These are phyloP conservation scores for Gryganskiella cystojenkinii DNA, from an alignment of 192 early-diverging fungal genomes.

Conservation along the genomic window DNA sequence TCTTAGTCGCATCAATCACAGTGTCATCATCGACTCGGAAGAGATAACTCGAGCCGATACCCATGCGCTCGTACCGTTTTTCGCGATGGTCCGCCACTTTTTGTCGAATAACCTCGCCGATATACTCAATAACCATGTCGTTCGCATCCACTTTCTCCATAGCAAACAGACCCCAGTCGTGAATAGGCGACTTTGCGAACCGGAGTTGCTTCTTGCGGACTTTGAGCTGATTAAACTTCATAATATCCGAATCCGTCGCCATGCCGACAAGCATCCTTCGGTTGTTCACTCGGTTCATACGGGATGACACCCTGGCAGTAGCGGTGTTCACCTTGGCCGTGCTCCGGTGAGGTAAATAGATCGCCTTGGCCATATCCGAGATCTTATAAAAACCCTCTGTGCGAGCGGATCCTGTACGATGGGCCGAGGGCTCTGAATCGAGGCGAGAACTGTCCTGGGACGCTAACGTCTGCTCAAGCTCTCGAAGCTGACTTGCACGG, in stretches of 20 bases:
- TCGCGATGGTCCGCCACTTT: slow-evolving; percentile 96
- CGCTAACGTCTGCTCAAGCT: slow-evolving; percentile 14
- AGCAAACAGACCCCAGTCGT: slow-evolving; percentile 99
- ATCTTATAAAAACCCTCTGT: slow-evolving; percentile 85
- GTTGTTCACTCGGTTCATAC: slow-evolving; percentile 77
- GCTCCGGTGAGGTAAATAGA: slow-evolving; percentile 67
- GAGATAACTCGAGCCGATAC: slow-evolving; percentile 94
- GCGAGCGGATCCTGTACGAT: slow-evolving; percentile 82
- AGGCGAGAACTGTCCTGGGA: slow-evolving; percentile 18
- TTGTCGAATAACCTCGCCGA: slow-evolving; percentile 95
- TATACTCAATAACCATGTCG: slow-evolving; percentile 99
- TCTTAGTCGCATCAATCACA: slow-evolving; percentile 98
- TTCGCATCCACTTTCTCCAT: slow-evolving; percentile 90
- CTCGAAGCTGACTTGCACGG: slow-evolving; percentile 5
- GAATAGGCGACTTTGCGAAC: slow-evolving; percentile 94
- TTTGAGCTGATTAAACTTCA: slow-evolving; percentile 95
- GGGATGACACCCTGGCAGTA: slow-evolving; percentile 62
- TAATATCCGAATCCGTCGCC: slow-evolving; percentile 73
- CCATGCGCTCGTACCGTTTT: slow-evolving; percentile 91
- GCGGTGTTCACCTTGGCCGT: slow-evolving; percentile 37
- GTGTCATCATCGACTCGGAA: slow-evolving; percentile 96
- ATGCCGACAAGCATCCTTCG: slow-evolving; percentile 66
- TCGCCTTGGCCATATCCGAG: slow-evolving; percentile 70
- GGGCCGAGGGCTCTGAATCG: slow-evolving; percentile 38
- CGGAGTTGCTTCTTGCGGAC: slow-evolving; percentile 88